phyloP scores from a whole-genome alignment of 2,329 filamentous ascomycete species.

The Sarocladium brachiariae region DNA sequence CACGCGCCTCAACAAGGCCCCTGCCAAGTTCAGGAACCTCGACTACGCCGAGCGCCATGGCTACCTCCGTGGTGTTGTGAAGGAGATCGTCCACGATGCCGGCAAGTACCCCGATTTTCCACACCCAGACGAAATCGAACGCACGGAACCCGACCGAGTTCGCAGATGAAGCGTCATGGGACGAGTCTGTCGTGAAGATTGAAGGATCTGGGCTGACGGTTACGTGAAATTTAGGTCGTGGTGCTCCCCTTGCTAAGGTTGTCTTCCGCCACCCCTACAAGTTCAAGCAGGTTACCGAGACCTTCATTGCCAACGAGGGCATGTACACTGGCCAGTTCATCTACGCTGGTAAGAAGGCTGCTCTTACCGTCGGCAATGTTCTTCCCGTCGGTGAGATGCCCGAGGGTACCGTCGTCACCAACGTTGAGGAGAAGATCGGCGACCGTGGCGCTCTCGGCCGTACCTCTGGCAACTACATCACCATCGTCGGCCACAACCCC shows the following conservation, averaged over 20 bases:
- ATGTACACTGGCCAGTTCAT: slow-evolving; percentile 99
- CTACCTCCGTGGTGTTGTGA: slow-evolving; percentile 94
- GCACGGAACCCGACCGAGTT: slow-evolving; percentile 10
- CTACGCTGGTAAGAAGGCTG: slow-evolving; percentile 99
- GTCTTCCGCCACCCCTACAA: slow-evolving; percentile 96
- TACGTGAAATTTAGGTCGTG: slow-evolving; percentile 49
- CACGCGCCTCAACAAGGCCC: slow-evolving; percentile 83
- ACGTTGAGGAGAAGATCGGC: slow-evolving; percentile 98
- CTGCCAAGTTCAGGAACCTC: slow-evolving; percentile 87
- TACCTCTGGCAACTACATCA: slow-evolving; percentile 99
- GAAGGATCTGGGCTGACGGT: slow-evolving; percentile 19
- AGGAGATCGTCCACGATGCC: slow-evolving; percentile 98
- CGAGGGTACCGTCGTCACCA: slow-evolving; percentile 98
- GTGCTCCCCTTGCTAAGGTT: slow-evolving; percentile 95
- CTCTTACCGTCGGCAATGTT: slow-evolving; percentile 94
- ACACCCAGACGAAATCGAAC: neutral
- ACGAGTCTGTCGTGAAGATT: neutral
- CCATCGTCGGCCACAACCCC: slow-evolving; percentile 94
- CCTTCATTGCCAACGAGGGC: slow-evolving; percentile 99
- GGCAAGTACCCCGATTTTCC: slow-evolving; percentile 39
- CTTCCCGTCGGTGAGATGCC: slow-evolving; percentile 90
- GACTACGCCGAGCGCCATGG: slow-evolving; percentile 96
- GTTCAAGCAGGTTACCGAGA: slow-evolving; percentile 97
- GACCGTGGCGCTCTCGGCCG: slow-evolving; percentile 94
- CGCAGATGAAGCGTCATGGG: slow-evolving; percentile 5